Evolutionary conservation across 2,329 filamentous ascomycete genomes (phyloP), one percentile per base, ranked within the genome.

Genomic region (Massarina eburnea): DNA sequence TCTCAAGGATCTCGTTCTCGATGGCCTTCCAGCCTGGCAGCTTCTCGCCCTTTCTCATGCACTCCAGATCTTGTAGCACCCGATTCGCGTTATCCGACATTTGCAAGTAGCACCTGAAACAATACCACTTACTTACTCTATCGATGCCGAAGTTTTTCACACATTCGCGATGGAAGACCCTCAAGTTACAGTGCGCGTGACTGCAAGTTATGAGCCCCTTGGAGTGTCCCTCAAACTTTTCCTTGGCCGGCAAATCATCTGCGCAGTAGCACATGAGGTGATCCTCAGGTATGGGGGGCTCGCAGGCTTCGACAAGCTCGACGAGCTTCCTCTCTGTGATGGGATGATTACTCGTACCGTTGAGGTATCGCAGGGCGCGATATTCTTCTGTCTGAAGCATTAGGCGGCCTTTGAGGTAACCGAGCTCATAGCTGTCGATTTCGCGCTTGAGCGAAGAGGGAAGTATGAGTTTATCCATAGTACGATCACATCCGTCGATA

Each of bases 71-170:
- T 5, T 48, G 20, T 22, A 57, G 29, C 14, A 43, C 45, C 21
- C 45, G 39, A 24, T 32, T 30, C 1, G 57, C 61, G 1, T 45
- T 12, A 1, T 33, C 20, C 26, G 43, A 35, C 52, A 67, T 60
- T 35, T 49, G 8, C 14, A 46, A 15, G 38, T 55, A 45, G 41
- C 63, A 67, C 8, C 37, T 14, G 6, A 49, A 54, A 37, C 62
- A 66, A 32, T 59, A 64, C 61, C 61, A 64, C 18, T 46, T 54
- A 17, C 48, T 56, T 4, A 59, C 52, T 24, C 52, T 55, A 3
- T 55, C 49, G 4, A 46, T n/a, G 0, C 55, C 54, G 4, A 58
- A 34, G 14, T 56, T 45, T 45, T 53, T 51, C 29, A 63, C 40
- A 21, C 63, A 65, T 3, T 45, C 34, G 32, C 44, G 57, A 45